Percentiles rank a stretch among this genome's conserved stretches.
phyloP scores from a whole-genome alignment of 75 land plant species.

The Ceratopteris richardii region DNA sequence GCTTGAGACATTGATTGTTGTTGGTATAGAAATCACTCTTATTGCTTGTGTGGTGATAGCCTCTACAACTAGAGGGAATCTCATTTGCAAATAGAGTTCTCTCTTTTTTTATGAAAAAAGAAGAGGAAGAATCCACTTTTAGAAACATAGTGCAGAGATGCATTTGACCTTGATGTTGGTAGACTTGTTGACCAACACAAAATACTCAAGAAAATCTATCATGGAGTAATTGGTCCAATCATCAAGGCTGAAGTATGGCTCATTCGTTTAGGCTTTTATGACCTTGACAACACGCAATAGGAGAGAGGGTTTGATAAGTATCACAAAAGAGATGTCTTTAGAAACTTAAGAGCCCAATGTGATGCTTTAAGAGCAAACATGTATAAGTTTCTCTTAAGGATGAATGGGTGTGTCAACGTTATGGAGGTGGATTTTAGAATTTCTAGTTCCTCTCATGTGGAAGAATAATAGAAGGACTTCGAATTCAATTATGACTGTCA shows the following conservation, averaged over 20 bases:
- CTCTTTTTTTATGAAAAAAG: conserved; percentile 5
- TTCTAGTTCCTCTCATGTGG: not conserved
- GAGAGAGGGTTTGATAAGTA: conserved; percentile 36
- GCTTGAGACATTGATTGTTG: conserved; percentile 18
- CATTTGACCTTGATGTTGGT: conserved; percentile 23
- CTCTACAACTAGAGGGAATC: conserved; percentile 22
- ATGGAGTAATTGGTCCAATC: conserved; percentile 47
- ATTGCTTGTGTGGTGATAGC: conserved; percentile 37
- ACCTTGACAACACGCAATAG: conserved; percentile 38
- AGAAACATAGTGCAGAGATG: conserved; percentile 7
- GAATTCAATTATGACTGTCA: not conserved
- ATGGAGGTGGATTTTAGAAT: not conserved
- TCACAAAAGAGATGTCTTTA: conserved; percentile 16
- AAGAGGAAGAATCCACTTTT: conserved; percentile 10
- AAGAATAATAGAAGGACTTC: not conserved
- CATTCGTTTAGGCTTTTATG: conserved; percentile 75
- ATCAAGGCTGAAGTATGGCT: conserved; percentile 87
- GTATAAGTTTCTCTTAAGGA: not conserved
- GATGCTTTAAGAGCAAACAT: not conserved
- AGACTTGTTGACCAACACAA: conserved; percentile 11
- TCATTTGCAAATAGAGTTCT: conserved; percentile 18
- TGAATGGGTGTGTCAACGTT: not conserved
- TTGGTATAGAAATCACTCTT: conserved; percentile 31
- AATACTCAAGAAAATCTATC: conserved; percentile 16
- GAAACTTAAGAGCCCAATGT: conserved; percentile 7